Conservation (phyloP, 306 rosid species). For the Mucuna pruriens region DNA sequence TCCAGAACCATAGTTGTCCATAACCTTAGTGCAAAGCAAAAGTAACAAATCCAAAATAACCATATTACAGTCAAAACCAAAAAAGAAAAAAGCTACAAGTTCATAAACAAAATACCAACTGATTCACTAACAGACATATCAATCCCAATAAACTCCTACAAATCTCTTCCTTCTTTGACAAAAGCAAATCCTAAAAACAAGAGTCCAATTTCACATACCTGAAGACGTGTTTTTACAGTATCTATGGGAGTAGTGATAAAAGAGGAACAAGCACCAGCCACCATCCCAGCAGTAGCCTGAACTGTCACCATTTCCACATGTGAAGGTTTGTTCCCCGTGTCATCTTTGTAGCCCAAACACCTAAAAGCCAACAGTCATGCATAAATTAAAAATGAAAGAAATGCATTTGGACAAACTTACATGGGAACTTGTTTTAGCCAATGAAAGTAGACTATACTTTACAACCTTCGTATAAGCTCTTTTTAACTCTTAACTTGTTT, state of each 20-base stretch:
- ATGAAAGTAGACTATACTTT: neutral
- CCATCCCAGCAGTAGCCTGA: constrained; percentile 89
- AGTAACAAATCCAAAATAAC: constrained; percentile 16
- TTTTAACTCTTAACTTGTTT: neutral
- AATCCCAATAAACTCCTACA: constrained; percentile 10
- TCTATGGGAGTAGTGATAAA: constrained; percentile 84
- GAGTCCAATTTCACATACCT: constrained; percentile 50
- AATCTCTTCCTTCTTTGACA: neutral
- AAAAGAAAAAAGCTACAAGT: neutral
- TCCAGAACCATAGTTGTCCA: constrained; percentile 76
- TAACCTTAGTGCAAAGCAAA: constrained; percentile 56
- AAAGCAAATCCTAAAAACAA: neutral
- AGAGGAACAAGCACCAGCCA: constrained; percentile 86
- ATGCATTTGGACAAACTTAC: neutral
- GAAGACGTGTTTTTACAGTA: constrained; percentile 90
- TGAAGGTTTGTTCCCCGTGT: constrained; percentile 66
- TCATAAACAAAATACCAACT: constrained; percentile 2
- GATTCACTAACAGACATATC: neutral
- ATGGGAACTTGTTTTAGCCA: neutral
- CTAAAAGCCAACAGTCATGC: constrained; percentile 42
- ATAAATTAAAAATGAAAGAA: constrained; percentile 1
- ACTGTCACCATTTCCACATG: constrained; percentile 76
- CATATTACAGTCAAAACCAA: constrained; percentile 14
- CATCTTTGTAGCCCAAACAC: constrained; percentile 71
- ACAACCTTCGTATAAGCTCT: neutral